Evolutionary conservation across 2,329 filamentous ascomycete species (phyloP), one percentile per base, ranked within the genome.

Genomic region (Didymella segeticola): DNA sequence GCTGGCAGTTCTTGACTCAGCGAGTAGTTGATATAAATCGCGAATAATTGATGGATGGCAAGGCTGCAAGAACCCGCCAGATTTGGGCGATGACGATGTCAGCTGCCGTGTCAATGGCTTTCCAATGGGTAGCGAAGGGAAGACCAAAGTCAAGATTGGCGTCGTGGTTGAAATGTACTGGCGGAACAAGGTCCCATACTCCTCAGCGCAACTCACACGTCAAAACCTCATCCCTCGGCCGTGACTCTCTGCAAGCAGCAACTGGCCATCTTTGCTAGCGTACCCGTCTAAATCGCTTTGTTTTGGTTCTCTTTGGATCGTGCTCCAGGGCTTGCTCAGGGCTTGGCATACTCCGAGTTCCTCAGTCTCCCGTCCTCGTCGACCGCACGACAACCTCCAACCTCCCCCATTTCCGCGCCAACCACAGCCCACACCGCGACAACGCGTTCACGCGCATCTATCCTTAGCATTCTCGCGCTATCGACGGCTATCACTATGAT

Each of bases 361-460:
- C 29, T 42, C 31, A 29, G 45, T 27, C 39, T 45, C 39, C 46
- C 42, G 39, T 48, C 38, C 26, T 61, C 55, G 31, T 49, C 46
- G 51, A 43, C 52, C 51, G 52, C 49, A 53, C 23, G 48, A 56
- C 63, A 47, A 63, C 62, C 56, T 61, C 70, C 69, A 70, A 66
- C 70, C 70, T 68, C 69, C 47, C 64, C 63, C 66, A 62, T 62
- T 67, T 61, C 57, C 41, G 54, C 56, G 42, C 57, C 47, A 45
- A 46, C 51, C 39, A 17, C 45, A 48, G 33, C 33, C 38, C 43
- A 38, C 57, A 47, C 58, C 55, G 53, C 64, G 56, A 58, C 63
- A 48, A 56, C 66, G 65, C 69, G 63, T 62, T 60, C 56, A 56
- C 61, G 63, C 67, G 62, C 63, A 53, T 53, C n/a, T 54, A 49